Percentiles rank a stretch among this genome's conserved stretches.
Evolutionary conservation across 148 eudicot species (phyloP).

Genomic region (Selenicereus undatus): DNA sequence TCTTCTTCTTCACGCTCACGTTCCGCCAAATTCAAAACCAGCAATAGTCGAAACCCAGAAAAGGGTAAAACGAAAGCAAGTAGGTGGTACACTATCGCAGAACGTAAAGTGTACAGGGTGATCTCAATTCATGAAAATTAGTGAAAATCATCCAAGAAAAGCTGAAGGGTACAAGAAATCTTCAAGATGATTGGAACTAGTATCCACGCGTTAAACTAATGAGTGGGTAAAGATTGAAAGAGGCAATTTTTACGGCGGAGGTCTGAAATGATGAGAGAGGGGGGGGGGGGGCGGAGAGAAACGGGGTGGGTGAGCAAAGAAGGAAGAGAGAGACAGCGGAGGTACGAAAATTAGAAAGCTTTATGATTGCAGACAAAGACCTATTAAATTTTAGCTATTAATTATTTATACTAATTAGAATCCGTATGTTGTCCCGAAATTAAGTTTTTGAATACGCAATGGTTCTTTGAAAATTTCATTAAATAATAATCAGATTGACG

Average conservation of each 20-base stretch:
- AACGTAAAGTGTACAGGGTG: background rate
- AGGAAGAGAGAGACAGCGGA: background rate
- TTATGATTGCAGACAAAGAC: background rate
- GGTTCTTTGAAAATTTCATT: too few relatives aligned
- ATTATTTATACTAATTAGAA: too few relatives aligned
- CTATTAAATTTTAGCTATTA: too few relatives aligned
- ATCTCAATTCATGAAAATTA: background rate
- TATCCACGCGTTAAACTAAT: background rate
- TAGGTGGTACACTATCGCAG: too few relatives aligned
- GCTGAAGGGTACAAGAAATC: too few relatives aligned
- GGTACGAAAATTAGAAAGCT: slow-evolving; percentile 11
- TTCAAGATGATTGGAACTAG: background rate
- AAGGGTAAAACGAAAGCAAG: too few relatives aligned
- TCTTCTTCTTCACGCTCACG: background rate
- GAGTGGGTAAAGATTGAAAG: background rate
- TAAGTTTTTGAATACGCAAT: too few relatives aligned
- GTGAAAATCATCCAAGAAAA: background rate
- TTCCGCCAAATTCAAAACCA: slow-evolving; percentile 1
- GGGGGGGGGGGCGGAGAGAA: background rate
- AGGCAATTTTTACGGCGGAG: background rate
- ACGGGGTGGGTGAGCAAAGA: background rate
- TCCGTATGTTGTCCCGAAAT: too few relatives aligned
- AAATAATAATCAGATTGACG: too few relatives aligned
- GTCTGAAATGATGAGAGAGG: background rate
- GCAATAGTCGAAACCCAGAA: background rate